Percentiles rank a stretch among this genome's conserved stretches.
Conservation (phyloP, 2,329 filamentous ascomycete species). For the Phaeophleospora eucalypticola region DNA sequence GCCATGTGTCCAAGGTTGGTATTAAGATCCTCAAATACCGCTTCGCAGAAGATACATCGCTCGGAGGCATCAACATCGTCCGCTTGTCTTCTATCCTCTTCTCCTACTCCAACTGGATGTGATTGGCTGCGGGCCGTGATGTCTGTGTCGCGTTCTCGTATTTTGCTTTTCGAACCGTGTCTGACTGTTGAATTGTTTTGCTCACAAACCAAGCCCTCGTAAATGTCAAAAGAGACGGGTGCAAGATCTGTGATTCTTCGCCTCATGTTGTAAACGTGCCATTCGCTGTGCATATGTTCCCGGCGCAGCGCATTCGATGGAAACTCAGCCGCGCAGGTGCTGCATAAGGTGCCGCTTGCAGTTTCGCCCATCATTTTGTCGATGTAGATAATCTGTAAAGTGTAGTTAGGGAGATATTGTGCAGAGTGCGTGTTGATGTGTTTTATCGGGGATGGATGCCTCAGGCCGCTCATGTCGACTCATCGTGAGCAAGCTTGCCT, state of each 20-base stretch:
- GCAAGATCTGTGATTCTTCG: constrained; percentile 12
- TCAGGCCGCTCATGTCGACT: background rate
- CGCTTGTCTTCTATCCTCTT: background rate
- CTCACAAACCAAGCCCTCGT: constrained; percentile 2
- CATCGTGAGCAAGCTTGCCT: constrained; percentile 5
- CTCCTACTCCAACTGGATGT: background rate
- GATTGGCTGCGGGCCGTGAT: background rate
- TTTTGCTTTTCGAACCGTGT: background rate
- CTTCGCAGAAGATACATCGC: constrained; percentile 39
- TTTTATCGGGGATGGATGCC: background rate
- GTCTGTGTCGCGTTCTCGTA: background rate
- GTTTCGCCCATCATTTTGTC: constrained; percentile 1
- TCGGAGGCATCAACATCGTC: background rate
- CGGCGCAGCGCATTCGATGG: constrained; percentile 6
- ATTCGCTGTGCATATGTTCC: constrained; percentile 17
- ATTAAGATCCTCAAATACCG: constrained; percentile 30
- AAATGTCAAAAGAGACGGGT: constrained; percentile 5
- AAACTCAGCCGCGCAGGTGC: constrained; percentile 16
- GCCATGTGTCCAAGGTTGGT: constrained; percentile 49
- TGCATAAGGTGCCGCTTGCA: constrained; percentile 8
- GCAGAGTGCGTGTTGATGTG: background rate
- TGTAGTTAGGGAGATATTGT: no score
- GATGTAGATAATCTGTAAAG: background rate
- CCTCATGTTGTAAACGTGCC: constrained; percentile 20
- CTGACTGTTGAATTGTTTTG: background rate